Base-by-base conservation (phyloP, 1,284 basidiomycete genomes). In the Uromyces viciae-fabae region DNA sequence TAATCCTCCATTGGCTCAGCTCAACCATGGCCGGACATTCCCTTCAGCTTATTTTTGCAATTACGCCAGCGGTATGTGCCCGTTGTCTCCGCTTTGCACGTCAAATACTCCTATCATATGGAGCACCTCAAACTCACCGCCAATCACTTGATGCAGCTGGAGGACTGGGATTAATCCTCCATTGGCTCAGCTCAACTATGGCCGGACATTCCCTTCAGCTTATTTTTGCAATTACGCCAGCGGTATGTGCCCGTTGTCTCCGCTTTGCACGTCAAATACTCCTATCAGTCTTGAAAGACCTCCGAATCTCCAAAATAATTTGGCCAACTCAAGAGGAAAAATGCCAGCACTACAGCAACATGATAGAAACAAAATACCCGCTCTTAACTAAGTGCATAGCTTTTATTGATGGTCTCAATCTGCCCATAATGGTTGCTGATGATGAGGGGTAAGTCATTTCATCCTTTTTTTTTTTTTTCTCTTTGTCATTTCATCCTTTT, bases 71-170 rank as follows among this genome's bases (percentile, higher is more conserved):
- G 0, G 85, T n/a, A 79, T 69, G 14, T 82, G 84, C 14, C 89
- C 56, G n/a, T 9, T 8, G 33, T 22, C n/a, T 58, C n/a, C n/a
- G n/a, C n/a, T n/a, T n/a, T n/a, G n/a, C n/a, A n/a, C n/a, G n/a
- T n/a, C n/a, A n/a, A n/a, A n/a, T n/a, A n/a, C n/a, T n/a, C n/a
- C n/a, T n/a, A n/a, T n/a, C 75, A 7, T 2, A 11, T 49, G 87
- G 86, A 17, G 62, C 79, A 0, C 85, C 88, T 58, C 84, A 86
- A 9, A 83, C 84, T 28, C 83, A 82, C 1, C 42, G 83, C 1
- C 83, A 86, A 3, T 89, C 88, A 0, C 84, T 90, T 31, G 87
- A 88, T 86, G 87, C 88, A n/a, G 84, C 84, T 11, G 88, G 89
- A 28, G 88, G 87, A 0, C 85, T 89, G 1, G 88, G 88, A 0